Base-by-base conservation (phyloP, 208 protist species). In the Trypanosoma boissoni region DNA sequence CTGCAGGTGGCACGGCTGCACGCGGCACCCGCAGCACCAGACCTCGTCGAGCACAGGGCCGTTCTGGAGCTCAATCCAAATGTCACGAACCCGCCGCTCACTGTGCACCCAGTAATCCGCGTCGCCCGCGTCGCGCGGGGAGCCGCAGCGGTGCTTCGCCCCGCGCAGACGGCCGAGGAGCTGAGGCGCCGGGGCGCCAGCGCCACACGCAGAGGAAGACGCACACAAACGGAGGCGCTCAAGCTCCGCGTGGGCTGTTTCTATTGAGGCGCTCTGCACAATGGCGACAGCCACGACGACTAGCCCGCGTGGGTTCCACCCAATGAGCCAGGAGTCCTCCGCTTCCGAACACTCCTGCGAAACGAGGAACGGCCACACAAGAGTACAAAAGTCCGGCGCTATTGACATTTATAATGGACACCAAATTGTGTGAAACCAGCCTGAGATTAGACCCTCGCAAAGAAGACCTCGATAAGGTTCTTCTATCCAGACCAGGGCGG, bases 1-100 rank as follows among this genome's bases (percentile, higher is more conserved):
- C 39, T 91, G 83, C 12, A 95, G 68, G 48, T 92, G 83, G 44
- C 83, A 92, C n/a, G 72, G 76, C 58, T 88, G 84, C 24, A 95
- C 77, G 41, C 76, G 78, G 28, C 81, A 91, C 0, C 83, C 85
- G 31, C 84, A 95, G 58, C 83, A 91, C 76, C 77, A 92, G 39
- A 95, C 64, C 43, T 92, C 83, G n/a, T 66, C 74, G 23, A 91
- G 63, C 27, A 85, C 68, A 1, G 83, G 85, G 0, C 83, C 85
- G 23, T 78, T 59, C 6, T 72, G 62, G 9, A 95, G 71, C 43
- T 92, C 83, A 27, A 95, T 51, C 85, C 88, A 95, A 16, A 95
- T 59, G 49, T 92, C 85, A 43, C 63, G 76, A 4, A 24, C 9
- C 46, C 48, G 60, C 45, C 64, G 63, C 59, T 86, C 76, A 3